A percentile compares a stretch with the other conserved stretches of the same genome.
Conservation (phyloP, 2,329 filamentous ascomycete genomes). For the Calonectria hongkongensis region DNA sequence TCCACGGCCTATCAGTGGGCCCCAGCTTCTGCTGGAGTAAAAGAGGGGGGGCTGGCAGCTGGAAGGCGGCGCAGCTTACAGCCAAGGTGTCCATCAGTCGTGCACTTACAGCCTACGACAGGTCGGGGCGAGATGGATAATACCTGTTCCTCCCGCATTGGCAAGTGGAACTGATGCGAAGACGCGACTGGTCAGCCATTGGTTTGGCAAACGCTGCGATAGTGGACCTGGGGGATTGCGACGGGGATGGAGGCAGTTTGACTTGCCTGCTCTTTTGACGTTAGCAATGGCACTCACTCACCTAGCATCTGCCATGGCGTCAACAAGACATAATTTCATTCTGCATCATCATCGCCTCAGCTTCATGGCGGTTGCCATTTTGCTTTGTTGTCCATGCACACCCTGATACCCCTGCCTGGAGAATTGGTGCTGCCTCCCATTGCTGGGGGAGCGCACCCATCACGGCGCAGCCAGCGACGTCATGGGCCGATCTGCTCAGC, state of each 20-base stretch:
- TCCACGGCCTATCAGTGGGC: constrained; percentile 46
- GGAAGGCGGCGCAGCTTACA: constrained; percentile 36
- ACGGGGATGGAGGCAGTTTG: constrained; percentile 39
- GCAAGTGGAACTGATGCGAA: constrained; percentile 32
- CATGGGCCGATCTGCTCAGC: constrained; percentile 40
- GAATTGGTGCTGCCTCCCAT: constrained; percentile 28
- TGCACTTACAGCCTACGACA: constrained; percentile 27
- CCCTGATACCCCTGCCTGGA: constrained; percentile 29
- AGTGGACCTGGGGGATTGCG: constrained; percentile 32
- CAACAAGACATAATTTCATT: constrained; percentile 1
- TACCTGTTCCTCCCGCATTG: constrained; percentile 15
- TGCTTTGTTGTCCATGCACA: constrained; percentile 42
- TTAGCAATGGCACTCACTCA: constrained; percentile 33
- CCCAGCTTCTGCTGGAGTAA: constrained; percentile 35
- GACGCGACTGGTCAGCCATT: constrained; percentile 37
- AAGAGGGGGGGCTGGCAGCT: constrained; percentile 17
- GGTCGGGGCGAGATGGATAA: constrained; percentile 28
- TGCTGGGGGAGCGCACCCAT: constrained; percentile 17
- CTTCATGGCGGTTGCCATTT: constrained; percentile 19
- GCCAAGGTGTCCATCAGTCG: constrained; percentile 11
- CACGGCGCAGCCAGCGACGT: constrained; percentile 38
- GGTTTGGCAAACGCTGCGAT: constrained; percentile 35
- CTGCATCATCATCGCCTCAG: constrained; percentile 34
- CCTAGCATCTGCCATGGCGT: neutral
- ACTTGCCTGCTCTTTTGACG: constrained; percentile 25